Evolutionary conservation across 768 basidiomycete species (phyloP).

Genomic region (Collybiopsis confluens): DNA sequence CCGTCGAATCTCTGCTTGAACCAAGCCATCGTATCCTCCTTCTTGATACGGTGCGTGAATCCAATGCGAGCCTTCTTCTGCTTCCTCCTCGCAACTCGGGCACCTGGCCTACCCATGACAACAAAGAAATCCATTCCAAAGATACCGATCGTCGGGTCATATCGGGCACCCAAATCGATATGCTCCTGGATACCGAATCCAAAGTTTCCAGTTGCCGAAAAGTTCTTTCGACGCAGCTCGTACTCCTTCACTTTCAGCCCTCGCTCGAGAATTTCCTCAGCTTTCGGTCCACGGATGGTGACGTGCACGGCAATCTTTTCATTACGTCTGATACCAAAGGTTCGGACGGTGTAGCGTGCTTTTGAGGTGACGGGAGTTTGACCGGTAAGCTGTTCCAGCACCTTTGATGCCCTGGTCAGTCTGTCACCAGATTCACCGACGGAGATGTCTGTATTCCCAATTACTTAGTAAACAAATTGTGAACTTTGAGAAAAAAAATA

Average conservation of each 20-base stretch:
- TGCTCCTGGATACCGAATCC: conserved; percentile 99
- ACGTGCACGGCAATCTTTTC: conserved; percentile 99
- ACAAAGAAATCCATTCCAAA: conserved; percentile 99
- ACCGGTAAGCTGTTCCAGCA: conserved; percentile 97
- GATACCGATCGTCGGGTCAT: conserved; percentile 98
- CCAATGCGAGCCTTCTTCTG: conserved; percentile 85
- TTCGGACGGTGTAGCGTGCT: conserved; percentile 98
- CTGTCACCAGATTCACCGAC: conserved; percentile 99
- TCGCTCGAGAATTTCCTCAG: conserved; percentile 98
- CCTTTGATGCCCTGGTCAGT: conserved; percentile 97
- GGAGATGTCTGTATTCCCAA: conserved; percentile 78
- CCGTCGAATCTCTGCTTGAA: conserved; percentile 99
- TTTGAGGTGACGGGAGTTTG: conserved; percentile 99
- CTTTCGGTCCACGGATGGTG: conserved; percentile 98
- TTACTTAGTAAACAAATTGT: conserved; percentile 3
- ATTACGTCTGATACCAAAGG: conserved; percentile 99
- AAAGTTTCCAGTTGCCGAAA: conserved; percentile 98
- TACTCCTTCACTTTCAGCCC: conserved; percentile 99
- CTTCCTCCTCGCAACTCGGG: conserved; percentile 87
- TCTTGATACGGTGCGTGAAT: conserved; percentile 85
- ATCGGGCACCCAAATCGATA: conserved; percentile 97
- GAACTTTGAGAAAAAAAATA: conserved; percentile 9
- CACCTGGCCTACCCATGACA: conserved; percentile 95
- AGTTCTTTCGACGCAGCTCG: conserved; percentile 95
- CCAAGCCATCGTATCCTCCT: conserved; percentile 96